phyloP scores from a whole-genome alignment of 1,139 yeast genomes.

The Meyerozyma carpophila region DNA sequence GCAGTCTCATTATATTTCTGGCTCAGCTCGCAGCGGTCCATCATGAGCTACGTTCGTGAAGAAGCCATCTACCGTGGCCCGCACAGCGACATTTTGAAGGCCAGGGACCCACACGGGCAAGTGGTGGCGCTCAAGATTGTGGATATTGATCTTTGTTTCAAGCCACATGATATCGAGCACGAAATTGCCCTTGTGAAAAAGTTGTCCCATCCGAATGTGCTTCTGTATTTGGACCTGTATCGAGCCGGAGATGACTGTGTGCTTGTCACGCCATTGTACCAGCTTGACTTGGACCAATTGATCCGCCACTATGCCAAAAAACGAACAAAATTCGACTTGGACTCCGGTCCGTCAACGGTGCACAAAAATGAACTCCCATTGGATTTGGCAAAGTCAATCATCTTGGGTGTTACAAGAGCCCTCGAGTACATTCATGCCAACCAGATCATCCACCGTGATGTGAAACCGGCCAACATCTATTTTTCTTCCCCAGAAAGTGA shows the following conservation, averaged over 20 bases:
- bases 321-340: slow-evolving; percentile 18
- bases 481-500: slow-evolving; percentile 31
- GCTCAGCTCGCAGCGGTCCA: too few relatives aligned
- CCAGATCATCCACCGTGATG: slow-evolving; percentile 75
- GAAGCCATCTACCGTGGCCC: slow-evolving; percentile 30
- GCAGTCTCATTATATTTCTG: not conserved
- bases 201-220: slow-evolving; percentile 18
- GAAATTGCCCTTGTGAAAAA: slow-evolving; percentile 26
- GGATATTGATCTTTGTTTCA: slow-evolving; percentile 30
- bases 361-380: slow-evolving; percentile 13
- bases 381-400: slow-evolving; percentile 12
- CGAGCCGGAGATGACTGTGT: slow-evolving; percentile 27
- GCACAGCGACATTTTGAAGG: slow-evolving; percentile 29
- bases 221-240: slow-evolving; percentile 20
- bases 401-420: slow-evolving; percentile 16
- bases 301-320: slow-evolving; percentile 14
- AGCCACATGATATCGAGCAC: slow-evolving; percentile 35
- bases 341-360: slow-evolving; percentile 9
- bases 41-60: slow-evolving; percentile 6
- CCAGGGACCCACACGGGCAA: slow-evolving; percentile 11
- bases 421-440: slow-evolving; percentile 20
- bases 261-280: slow-evolving; percentile 30
- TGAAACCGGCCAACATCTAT: slow-evolving; percentile 77
- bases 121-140: slow-evolving; percentile 34
- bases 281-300: slow-evolving; percentile 21